Conservation (phyloP, 192 early-diverging fungal species). For the Piromyces sp. region DNA sequence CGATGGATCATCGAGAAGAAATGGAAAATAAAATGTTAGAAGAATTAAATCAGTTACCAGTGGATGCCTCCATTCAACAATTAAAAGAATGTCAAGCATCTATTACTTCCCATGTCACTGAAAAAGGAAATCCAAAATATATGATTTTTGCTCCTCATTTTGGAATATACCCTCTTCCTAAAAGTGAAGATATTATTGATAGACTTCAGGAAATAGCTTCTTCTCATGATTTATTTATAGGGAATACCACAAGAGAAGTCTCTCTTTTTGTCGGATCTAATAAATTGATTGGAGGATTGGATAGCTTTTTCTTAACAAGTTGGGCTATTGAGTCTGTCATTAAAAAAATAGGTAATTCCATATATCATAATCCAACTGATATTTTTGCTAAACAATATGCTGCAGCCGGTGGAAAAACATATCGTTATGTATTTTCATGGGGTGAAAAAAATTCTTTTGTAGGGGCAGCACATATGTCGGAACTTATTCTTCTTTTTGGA, state of each 20-base stretch:
- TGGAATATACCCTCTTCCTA: not conserved
- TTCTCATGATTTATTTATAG: not conserved
- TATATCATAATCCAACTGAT: not conserved
- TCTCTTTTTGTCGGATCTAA: not conserved
- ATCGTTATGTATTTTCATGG: not conserved
- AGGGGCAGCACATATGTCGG: not conserved
- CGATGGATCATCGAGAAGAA: not conserved
- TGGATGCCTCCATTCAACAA: not conserved
- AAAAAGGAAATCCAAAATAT: not conserved
- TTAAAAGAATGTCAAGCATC: not conserved
- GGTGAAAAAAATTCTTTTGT: not conserved
- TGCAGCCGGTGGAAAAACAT: not conserved
- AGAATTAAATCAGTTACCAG: not conserved
- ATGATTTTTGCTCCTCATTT: not conserved
- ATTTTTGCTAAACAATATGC: not conserved
- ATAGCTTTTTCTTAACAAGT: not conserved
- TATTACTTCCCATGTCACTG: not conserved
- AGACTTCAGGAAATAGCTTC: not conserved
- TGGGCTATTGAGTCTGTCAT: not conserved
- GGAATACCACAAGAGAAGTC: not conserved
- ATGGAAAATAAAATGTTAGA: not conserved
- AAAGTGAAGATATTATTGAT: not conserved
- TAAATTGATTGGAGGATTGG: not conserved
- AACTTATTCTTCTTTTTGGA: not conserved
- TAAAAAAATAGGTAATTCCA: not conserved